Conservation (phyloP, 2,329 filamentous ascomycete genomes). For the Aureobasidium melanogenum region DNA sequence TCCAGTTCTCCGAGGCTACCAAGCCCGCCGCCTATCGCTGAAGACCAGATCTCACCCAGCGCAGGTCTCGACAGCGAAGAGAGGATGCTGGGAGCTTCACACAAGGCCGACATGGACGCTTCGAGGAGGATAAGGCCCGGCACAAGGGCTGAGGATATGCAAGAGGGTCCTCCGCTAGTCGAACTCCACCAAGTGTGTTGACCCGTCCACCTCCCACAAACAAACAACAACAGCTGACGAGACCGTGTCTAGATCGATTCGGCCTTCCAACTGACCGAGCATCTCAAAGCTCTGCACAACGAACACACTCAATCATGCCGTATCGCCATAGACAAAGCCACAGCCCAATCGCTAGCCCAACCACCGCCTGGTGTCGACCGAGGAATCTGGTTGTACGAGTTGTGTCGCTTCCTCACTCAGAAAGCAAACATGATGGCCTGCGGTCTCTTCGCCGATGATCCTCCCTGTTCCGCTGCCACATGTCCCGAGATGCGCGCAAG, state of each 20-base stretch:
- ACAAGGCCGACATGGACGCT: conserved; percentile 54
- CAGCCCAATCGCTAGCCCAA: conserved; percentile 66
- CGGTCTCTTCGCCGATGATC: conserved; percentile 82
- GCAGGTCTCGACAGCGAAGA: conserved; percentile 52
- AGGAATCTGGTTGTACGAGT: conserved; percentile 93
- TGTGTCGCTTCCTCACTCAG: conserved; percentile 89
- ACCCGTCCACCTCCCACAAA: neutral
- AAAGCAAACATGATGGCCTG: conserved; percentile 90
- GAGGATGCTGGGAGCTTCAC: conserved; percentile 48
- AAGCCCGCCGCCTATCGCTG: conserved; percentile 86
- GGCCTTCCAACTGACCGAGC: conserved; percentile 93
- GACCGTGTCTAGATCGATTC: conserved; percentile 68
- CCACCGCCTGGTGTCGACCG: conserved; percentile 76
- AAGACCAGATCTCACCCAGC: conserved; percentile 80
- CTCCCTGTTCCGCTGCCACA: conserved; percentile 78
- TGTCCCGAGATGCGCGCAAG: conserved; percentile 98
- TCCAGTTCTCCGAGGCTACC: conserved; percentile 86
- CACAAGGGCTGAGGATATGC: conserved; percentile 87
- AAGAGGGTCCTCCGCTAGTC: conserved; percentile 78
- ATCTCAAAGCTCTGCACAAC: conserved; percentile 86
- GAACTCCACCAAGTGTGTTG: conserved; percentile 65
- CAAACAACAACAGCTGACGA: conserved; percentile 5
- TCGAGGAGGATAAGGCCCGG: conserved; percentile 85
- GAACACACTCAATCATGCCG: conserved; percentile 49
- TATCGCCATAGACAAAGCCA: conserved; percentile 63